These are phyloP conservation scores for Lecanicillium sp. DNA, from an alignment of 2,329 filamentous ascomycete species.

Conservation along the genomic window DNA sequence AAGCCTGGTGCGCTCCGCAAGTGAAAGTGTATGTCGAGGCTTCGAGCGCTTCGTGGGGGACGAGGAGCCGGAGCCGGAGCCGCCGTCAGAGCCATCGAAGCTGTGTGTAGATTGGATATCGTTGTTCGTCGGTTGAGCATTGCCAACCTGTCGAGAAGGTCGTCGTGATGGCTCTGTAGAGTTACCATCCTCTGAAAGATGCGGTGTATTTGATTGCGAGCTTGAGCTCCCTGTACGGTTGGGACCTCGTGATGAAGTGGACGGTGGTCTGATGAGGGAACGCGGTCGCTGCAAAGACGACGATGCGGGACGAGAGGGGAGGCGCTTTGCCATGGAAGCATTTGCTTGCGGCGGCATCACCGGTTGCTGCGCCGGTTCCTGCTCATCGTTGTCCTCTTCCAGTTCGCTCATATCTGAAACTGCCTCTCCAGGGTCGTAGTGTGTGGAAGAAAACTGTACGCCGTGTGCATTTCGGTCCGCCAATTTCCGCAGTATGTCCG, in stretches of 20 bases:
- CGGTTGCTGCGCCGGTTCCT: conserved; percentile 12
- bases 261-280: conserved; percentile 5
- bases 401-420: conserved; percentile 39
- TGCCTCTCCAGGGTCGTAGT: too few species aligned
- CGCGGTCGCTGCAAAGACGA: conserved; percentile 1
- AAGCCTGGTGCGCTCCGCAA: conserved; percentile 72
- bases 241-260: neutral
- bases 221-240: neutral
- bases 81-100: neutral
- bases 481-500: conserved; percentile 16
- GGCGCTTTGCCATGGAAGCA: neutral
- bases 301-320: neutral
- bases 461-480: conserved; percentile 3
- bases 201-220: neutral
- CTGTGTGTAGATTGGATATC: too few species aligned
- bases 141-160: neutral
- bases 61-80: conserved; percentile 33
- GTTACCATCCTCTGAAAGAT: conserved; percentile 4
- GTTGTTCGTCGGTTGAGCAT: neutral
- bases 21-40: conserved; percentile 49
- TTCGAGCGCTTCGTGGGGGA: conserved; percentile 45
- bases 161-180: conserved; percentile 2
- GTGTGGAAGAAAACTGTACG: neutral
- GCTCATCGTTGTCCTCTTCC: conserved; percentile 37
- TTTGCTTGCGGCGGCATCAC: conserved; percentile 5